phyloP scores from a whole-genome alignment of 805 yeast genomes.

The Saccharomycopsis fibuligera region DNA sequence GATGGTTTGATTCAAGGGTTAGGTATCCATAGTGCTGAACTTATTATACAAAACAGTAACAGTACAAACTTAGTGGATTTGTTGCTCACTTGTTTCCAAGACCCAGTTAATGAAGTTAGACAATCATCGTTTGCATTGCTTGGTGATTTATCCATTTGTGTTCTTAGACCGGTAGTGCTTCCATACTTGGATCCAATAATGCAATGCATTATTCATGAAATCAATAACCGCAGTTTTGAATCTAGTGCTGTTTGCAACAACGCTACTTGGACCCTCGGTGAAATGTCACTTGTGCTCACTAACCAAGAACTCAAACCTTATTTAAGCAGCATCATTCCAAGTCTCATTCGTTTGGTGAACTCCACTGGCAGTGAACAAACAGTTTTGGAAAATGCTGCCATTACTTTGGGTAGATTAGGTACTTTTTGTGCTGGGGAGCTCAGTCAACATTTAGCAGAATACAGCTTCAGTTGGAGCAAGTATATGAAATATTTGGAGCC shows the following conservation, averaged over 20 bases:
- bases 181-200: constrained; percentile 49
- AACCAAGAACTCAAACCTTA: constrained; percentile 44
- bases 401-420: constrained; percentile 84
- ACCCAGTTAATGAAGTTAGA: constrained; percentile 78
- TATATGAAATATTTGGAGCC: constrained; percentile 63
- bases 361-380: constrained; percentile 50
- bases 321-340: constrained; percentile 44
- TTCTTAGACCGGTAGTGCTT: constrained; percentile 38
- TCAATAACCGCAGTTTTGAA: constrained; percentile 44
- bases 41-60: constrained; percentile 35
- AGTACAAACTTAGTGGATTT: constrained; percentile 46
- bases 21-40: constrained; percentile 51
- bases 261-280: constrained; percentile 93
- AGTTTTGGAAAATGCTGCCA: constrained; percentile 80
- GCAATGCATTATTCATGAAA: constrained; percentile 62
- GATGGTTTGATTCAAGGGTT: constrained; percentile 94
- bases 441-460: constrained; percentile 51
- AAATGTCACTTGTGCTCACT: constrained; percentile 58
- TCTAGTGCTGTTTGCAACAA: constrained; percentile 71
- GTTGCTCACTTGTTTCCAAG: constrained; percentile 64
- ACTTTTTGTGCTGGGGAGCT: constrained; percentile 51
- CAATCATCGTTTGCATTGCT: constrained; percentile 85
- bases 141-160: constrained; percentile 78
- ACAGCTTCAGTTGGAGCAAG: constrained; percentile 64
- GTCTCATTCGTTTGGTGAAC: constrained; percentile 55